phyloP scores from a whole-genome alignment of 2,329 filamentous ascomycete genomes.

The Thelonectria rubi region DNA sequence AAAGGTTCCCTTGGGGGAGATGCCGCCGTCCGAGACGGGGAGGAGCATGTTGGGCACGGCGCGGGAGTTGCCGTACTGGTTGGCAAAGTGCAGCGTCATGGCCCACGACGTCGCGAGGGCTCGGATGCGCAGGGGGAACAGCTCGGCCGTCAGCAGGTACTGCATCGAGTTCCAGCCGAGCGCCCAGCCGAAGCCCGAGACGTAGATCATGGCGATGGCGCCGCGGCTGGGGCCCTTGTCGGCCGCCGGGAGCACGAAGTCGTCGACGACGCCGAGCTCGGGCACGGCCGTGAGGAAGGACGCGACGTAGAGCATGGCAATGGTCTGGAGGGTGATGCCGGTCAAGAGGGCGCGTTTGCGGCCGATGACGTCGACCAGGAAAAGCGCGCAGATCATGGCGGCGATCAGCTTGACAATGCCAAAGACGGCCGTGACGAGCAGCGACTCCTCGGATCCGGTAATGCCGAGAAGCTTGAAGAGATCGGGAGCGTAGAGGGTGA shows the following conservation, averaged over 20 bases:
- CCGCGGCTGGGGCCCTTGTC: constrained; percentile 68
- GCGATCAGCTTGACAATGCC: constrained; percentile 77
- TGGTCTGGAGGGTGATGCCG: constrained; percentile 67
- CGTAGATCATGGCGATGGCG: constrained; percentile 77
- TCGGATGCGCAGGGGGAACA: constrained; percentile 79
- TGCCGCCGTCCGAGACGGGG: constrained; percentile 53
- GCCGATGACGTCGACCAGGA: constrained; percentile 82
- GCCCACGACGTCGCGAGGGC: constrained; percentile 75
- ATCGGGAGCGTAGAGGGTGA: constrained; percentile 80
- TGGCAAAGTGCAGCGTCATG: constrained; percentile 82
- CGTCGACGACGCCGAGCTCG: constrained; percentile 59
- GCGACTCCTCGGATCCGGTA: constrained; percentile 71
- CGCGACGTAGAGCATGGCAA: constrained; percentile 71
- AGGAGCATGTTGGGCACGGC: constrained; percentile 81
- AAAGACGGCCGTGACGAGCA: constrained; percentile 79
- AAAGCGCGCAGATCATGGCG: constrained; percentile 75
- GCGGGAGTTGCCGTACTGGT: constrained; percentile 80
- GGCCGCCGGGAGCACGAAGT: constrained; percentile 55
- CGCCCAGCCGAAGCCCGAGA: constrained; percentile 75
- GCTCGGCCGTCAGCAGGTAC: constrained; percentile 80
- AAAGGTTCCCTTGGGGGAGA: constrained; percentile 74
- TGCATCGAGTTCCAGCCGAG: constrained; percentile 80
- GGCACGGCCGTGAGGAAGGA: constrained; percentile 71
- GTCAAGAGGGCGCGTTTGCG: constrained; percentile 72
- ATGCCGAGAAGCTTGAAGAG: constrained; percentile 78